Conservation (phyloP, 1,284 basidiomycete species). For the Ceratobasidium sp. region DNA sequence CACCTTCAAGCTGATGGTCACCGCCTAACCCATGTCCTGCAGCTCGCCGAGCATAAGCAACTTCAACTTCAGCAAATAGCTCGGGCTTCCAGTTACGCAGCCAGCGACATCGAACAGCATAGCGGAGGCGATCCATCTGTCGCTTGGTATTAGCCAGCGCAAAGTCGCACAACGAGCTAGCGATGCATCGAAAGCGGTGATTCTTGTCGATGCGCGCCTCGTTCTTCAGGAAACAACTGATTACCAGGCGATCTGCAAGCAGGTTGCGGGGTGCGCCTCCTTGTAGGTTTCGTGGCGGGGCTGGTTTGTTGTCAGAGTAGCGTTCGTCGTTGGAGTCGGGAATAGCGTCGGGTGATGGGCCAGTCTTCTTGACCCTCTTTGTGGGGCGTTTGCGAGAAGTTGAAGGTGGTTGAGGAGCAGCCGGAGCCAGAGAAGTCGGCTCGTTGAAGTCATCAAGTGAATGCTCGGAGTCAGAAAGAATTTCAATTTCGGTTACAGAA, state of each 20-base stretch:
- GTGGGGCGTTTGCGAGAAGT: not conserved
- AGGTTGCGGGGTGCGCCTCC: not conserved
- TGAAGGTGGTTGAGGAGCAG: too few relatives aligned
- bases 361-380: not conserved
- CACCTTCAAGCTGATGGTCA: not conserved
- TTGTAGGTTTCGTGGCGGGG: not conserved
- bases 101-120: not conserved
- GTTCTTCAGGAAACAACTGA: not conserved
- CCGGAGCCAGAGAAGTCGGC: too few relatives aligned
- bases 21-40: not conserved
- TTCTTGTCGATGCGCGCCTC: not conserved
- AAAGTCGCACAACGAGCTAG: not conserved
- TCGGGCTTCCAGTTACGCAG: not conserved
- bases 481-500: not conserved
- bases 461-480: not conserved
- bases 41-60: not conserved
- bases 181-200: constrained; percentile 2
- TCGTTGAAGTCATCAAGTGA: too few relatives aligned
- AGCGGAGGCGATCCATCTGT: not conserved
- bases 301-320: not conserved
- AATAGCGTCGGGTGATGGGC: not conserved
- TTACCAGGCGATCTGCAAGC: not conserved
- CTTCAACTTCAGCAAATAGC: too few relatives aligned
- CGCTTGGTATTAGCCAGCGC: not conserved
- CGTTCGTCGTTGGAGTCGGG: not conserved